Evolutionary conservation across 2,329 filamentous ascomycete species (phyloP).

Genomic region (Alternaria sp.): DNA sequence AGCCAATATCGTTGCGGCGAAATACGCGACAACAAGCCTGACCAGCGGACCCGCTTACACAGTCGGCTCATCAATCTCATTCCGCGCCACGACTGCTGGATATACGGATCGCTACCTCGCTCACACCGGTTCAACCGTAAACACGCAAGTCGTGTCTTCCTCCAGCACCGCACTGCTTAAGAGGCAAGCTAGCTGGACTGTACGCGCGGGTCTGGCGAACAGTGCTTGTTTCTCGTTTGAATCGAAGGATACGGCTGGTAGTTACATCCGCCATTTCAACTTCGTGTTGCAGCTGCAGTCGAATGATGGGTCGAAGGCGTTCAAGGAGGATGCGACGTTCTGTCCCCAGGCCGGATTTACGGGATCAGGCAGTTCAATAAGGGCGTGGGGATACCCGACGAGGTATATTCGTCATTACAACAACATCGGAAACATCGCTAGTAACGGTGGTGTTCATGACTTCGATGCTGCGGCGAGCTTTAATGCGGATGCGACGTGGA

Average conservation of each 20-base stretch:
- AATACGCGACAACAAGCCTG: slow-evolving; percentile 59
- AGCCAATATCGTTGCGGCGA: slow-evolving; percentile 65
- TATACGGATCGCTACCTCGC: slow-evolving; percentile 63
- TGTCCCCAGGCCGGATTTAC: slow-evolving; percentile 62
- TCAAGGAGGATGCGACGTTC: slow-evolving; percentile 69
- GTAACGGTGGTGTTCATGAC: slow-evolving; percentile 62
- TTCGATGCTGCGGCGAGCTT: slow-evolving; percentile 61
- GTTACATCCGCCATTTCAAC: slow-evolving; percentile 63
- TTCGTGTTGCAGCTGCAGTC: slow-evolving; percentile 59
- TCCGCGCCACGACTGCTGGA: slow-evolving; percentile 63
- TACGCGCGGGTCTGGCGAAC: slow-evolving; percentile 63
- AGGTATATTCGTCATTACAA: slow-evolving; percentile 64
- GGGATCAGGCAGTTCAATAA: slow-evolving; percentile 60
- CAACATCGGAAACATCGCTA: slow-evolving; percentile 57
- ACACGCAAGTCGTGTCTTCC: slow-evolving; percentile 63
- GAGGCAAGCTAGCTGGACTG: slow-evolving; percentile 64
- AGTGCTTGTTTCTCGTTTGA: slow-evolving; percentile 67
- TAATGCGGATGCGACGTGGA: slow-evolving; percentile 62
- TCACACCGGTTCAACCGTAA: slow-evolving; percentile 59
- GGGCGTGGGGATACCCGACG: slow-evolving; percentile 67
- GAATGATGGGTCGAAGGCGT: slow-evolving; percentile 63
- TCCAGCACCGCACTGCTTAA: slow-evolving; percentile 59
- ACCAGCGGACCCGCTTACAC: slow-evolving; percentile 58
- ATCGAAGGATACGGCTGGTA: slow-evolving; percentile 63
- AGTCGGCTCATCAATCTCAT: slow-evolving; percentile 59